phyloP scores from a whole-genome alignment of 177 flowering plant species.

The Vitis hybrid region DNA sequence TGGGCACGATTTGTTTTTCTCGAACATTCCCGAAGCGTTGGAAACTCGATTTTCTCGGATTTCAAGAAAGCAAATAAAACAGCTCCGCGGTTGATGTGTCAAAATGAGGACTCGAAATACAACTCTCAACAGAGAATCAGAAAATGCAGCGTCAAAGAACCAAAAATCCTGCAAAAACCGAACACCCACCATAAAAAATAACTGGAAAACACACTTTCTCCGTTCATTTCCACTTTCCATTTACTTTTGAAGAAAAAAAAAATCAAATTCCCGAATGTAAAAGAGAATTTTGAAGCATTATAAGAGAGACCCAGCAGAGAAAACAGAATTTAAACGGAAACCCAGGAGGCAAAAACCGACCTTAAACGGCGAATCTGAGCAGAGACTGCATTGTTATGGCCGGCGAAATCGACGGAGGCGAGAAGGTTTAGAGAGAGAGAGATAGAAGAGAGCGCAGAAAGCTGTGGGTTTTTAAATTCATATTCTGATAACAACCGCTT shows the following conservation, averaged over 20 bases:
- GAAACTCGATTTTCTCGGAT: too few relatives aligned
- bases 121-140: not conserved
- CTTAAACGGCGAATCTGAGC: slow-evolving; percentile 7
- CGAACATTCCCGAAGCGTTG: too few relatives aligned
- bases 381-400: not conserved
- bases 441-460: not conserved
- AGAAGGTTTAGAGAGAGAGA: not conserved
- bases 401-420: not conserved
- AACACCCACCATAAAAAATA: not conserved
- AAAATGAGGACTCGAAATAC: too few relatives aligned
- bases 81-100: too few relatives aligned
- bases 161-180: slow-evolving; percentile 10
- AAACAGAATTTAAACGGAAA: not conserved
- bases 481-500: too few relatives aligned
- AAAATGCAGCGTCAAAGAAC: slow-evolving; percentile 2
- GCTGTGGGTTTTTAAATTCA: not conserved
- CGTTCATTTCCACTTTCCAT: not conserved
- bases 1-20: too few relatives aligned
- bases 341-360: slow-evolving; percentile 6
- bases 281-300: slow-evolving; percentile 4
- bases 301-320: slow-evolving; percentile 1
- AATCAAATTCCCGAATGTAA: not conserved
- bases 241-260: not conserved
- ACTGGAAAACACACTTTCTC: not conserved
- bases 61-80: too few relatives aligned